Base-by-base conservation (phyloP, 768 basidiomycete genomes). In the Panellus pusillus region DNA sequence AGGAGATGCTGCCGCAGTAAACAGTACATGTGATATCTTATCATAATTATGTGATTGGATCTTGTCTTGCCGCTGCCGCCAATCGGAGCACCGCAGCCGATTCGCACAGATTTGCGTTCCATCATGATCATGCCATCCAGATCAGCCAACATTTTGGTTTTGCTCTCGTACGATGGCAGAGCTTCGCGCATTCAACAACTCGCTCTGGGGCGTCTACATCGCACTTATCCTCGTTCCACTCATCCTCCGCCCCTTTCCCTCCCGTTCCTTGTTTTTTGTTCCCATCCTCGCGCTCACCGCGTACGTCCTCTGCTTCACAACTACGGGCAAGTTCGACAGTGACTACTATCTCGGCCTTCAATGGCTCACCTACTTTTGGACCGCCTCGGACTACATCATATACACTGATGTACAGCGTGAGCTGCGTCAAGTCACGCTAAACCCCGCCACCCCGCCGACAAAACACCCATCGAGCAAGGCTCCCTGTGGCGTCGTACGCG, bases 401-500 rank as follows among this genome's bases (percentile, higher is more conserved):
- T 46, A 52, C 47, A 55, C 58, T 18, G 54, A 59, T 4, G 58
- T 55, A 15, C 58, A 59, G 49, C 37, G 44, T 24, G 41, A 52
- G 37, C 32, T 60, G 40, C 45, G 44, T 14, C 43, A 35, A 35
- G 32, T 35, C 11, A 35, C 32, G 3, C 32, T 35, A 32, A 54
- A 19, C 50, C 24, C 9, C 24, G 9, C 32, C 27, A 35, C 19
- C 15, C 49, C 24, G 50, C 41, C 6, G 62, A 66, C 46, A 60
- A 57, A 20, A 37, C 19, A 1, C 24, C 48, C 24, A 61, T 65
- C n/a, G 49, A 54, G 7, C 37, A 63, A 2, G 47, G 52, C 12
- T 38, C 68, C 3, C 62, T 70, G 13, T 44, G 47, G 44, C 32
- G 49, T 18, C 64, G 70, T 8, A 37, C 63, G 1, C 41, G 52